Base-by-base conservation (phyloP, 1,284 basidiomycete genomes). In the Nidula niveotomentosa region DNA sequence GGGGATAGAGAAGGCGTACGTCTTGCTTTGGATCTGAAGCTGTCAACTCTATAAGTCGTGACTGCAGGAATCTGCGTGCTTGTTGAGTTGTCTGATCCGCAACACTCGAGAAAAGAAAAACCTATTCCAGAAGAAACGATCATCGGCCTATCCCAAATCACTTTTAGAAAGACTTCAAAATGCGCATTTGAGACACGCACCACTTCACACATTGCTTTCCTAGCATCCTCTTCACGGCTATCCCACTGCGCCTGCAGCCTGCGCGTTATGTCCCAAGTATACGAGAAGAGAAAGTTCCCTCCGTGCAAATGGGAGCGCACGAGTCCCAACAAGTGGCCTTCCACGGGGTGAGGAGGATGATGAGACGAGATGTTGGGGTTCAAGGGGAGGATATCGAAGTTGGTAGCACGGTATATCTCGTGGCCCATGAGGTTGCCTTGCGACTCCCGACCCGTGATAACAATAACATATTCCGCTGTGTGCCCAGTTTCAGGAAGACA, bases 101-200 rank as follows among this genome's bases (percentile, higher is more conserved):
- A n/a, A n/a, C n/a, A n/a, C n/a, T n/a, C n/a, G 34, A 33, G 17
- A 52, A 52, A 44, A 47, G 53, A 80, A 74, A 60, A 75, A 93
- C 83, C 88, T 91, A 74, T 99, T 99, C 96, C 96, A 99, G 76
- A 98, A 99, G 77, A 99, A 99, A 60, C 96, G 84, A 65, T 97
- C 94, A 64, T 99, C 96, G 35, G 90, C 90, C 84, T 95, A 65
- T 39, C 45, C 61, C 56, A n/a, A n/a, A n/a, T n/a, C n/a, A n/a
- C n/a, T n/a, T n/a, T n/a, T n/a, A n/a, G n/a, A n/a, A n/a, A n/a
- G n/a, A n/a, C n/a, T n/a, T n/a, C 54, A 8, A 53, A 49, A 43
- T n/a, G 13, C 39, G 53, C 30, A 48, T 8, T 9, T 37, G 18
- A 8, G 13, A 51, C 15, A 74, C 77, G 52, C 65, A 90, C 90